These are phyloP conservation scores for Saccharum hybrid DNA, from an alignment of 202 grass and related monocot species.

Conservation along the genomic window DNA sequence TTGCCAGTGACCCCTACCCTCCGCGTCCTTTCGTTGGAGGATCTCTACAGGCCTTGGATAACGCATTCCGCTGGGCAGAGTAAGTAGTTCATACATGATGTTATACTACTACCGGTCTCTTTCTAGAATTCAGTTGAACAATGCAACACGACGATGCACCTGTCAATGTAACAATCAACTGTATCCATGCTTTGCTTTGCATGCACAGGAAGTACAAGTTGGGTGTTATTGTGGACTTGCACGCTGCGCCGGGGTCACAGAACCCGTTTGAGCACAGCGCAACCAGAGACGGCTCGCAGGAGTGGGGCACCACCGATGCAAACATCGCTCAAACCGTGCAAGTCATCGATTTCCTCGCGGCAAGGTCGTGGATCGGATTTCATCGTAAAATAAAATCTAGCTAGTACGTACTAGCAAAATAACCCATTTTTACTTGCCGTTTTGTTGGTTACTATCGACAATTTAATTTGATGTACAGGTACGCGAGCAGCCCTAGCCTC, in stretches of 20 bases:
- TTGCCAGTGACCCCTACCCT: conserved; percentile 64
- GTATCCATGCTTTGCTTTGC: no score
- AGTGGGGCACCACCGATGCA: conserved; percentile 55
- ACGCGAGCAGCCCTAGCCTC: conserved; percentile 36
- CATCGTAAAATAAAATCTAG: no score
- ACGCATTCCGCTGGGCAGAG: conserved; percentile 84
- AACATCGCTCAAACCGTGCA: conserved; percentile 50
- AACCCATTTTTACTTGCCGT: no score
- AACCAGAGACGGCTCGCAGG: conserved; percentile 47
- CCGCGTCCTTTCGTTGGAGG: conserved; percentile 75
- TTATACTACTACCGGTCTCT: no score
- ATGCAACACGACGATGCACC: no score
- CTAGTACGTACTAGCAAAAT: no score
- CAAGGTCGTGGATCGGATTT: conserved; percentile 10
- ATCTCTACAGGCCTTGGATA: conserved; percentile 66
- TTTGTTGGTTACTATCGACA: no score
- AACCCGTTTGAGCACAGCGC: conserved; percentile 55
- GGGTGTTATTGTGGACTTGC: conserved; percentile 56
- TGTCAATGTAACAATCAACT: no score
- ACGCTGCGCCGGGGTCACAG: conserved; percentile 59
- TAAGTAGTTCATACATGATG: conserved; percentile 27
- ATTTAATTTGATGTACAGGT: background rate
- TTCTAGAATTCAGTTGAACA: no score
- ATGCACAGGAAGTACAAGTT: conserved; percentile 49
- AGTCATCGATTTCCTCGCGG: conserved; percentile 60